Percentiles rank a stretch among this genome's conserved stretches.
phyloP scores from a whole-genome alignment of 2,329 filamentous ascomycete genomes.

The Neonectria hederae region DNA sequence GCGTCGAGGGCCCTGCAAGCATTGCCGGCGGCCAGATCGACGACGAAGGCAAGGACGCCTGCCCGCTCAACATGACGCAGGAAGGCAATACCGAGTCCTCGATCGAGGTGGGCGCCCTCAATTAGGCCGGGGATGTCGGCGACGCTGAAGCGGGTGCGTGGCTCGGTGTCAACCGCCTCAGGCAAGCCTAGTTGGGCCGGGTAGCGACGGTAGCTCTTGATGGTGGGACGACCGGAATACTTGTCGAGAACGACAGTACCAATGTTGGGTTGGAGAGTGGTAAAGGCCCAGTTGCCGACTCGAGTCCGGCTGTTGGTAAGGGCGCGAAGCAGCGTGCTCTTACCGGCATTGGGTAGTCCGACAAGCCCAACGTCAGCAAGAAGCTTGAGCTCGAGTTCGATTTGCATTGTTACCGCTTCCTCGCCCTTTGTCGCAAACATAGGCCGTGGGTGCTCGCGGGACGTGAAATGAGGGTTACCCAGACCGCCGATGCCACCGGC shows the following conservation, averaged over 20 bases:
- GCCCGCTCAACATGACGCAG: constrained; percentile 94
- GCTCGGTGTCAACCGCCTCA: constrained; percentile 58
- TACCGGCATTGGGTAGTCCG: constrained; percentile 94
- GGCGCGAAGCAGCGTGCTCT: constrained; percentile 89
- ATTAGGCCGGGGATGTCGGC: constrained; percentile 96
- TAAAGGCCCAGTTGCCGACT: constrained; percentile 96
- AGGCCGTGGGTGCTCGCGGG: constrained; percentile 76
- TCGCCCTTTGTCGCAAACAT: constrained; percentile 92
- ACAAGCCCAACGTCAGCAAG: constrained; percentile 95
- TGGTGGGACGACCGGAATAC: constrained; percentile 76
- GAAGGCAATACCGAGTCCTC: constrained; percentile 90
- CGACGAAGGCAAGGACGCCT: constrained; percentile 89
- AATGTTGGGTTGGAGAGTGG: constrained; percentile 92
- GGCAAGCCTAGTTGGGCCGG: constrained; percentile 49
- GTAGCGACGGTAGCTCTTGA: constrained; percentile 51
- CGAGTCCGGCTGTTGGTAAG: constrained; percentile 89
- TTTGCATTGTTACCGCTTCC: constrained; percentile 76
- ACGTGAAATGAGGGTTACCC: constrained; percentile 93
- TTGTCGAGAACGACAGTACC: constrained; percentile 94
- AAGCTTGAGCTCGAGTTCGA: constrained; percentile 93
- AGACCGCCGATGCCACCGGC: constrained; percentile 89
- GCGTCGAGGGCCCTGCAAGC: constrained; percentile 80
- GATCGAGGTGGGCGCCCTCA: constrained; percentile 90
- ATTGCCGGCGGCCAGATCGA: constrained; percentile 84
- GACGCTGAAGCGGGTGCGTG: constrained; percentile 85